A percentile compares a stretch with the other conserved stretches of the same genome.
Conservation (phyloP, 2,329 filamentous ascomycete species). For the Raffaelea ambrosiae region DNA sequence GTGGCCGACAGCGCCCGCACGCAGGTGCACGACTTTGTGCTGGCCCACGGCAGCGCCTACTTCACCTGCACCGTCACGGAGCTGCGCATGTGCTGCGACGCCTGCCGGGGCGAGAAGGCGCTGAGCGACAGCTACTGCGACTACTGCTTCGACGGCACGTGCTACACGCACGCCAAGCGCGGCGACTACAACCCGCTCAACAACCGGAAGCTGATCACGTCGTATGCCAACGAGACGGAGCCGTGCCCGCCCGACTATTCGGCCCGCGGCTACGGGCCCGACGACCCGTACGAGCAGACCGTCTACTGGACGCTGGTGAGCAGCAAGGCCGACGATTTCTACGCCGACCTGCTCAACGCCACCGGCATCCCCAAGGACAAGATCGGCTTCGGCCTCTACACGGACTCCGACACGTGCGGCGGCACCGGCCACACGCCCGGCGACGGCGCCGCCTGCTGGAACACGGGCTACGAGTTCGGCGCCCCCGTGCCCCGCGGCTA, state of each 20-base stretch:
- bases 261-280: background rate
- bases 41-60: background rate
- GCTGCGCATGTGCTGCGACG: background rate
- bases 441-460: constrained; percentile 1
- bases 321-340: constrained; percentile 11
- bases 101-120: background rate
- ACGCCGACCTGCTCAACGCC: constrained; percentile 11
- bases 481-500: constrained; percentile 10
- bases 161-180: background rate
- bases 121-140: background rate
- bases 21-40: background rate
- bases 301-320: constrained; percentile 10
- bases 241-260: background rate
- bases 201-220: background rate
- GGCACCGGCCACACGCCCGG: background rate
- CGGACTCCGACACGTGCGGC: constrained; percentile 4
- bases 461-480: constrained; percentile 10
- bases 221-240: background rate
- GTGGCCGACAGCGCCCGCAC: background rate
- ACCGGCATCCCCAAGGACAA: constrained; percentile 15
- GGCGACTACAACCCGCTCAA: background rate
- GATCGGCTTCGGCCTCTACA: constrained; percentile 11
- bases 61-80: background rate
- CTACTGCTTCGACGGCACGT: background rate
- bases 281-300: constrained; percentile 6